A percentile compares a stretch with the other conserved stretches of the same genome.
phyloP scores from a whole-genome alignment of 208 protist species.

The Vickermania ingenoplastis region DNA sequence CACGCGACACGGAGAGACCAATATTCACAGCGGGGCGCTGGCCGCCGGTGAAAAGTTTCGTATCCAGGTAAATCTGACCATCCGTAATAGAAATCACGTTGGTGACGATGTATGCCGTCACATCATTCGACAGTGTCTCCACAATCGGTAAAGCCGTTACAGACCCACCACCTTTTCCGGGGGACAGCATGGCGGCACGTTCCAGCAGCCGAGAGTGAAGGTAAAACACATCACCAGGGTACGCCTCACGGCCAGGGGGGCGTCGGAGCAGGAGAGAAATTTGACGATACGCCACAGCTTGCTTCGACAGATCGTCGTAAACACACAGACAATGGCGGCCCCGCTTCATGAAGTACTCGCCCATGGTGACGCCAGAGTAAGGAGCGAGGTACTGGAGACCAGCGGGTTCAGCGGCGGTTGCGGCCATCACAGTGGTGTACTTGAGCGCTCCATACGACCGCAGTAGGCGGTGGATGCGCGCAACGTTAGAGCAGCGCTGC shows the following conservation, averaged over 20 bases:
- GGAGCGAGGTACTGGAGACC: constrained; percentile 89
- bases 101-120: constrained; percentile 92
- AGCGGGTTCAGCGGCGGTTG: constrained; percentile 85
- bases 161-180: constrained; percentile 73
- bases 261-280: constrained; percentile 90
- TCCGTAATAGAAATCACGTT: constrained; percentile 95
- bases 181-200: constrained; percentile 85
- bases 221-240: constrained; percentile 94
- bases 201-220: constrained; percentile 91
- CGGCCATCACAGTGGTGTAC: constrained; percentile 88
- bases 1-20: constrained; percentile 91
- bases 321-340: constrained; percentile 89
- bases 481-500: constrained; percentile 91
- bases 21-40: constrained; percentile 92
- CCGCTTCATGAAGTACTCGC: constrained; percentile 91
- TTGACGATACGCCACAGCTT: constrained; percentile 92
- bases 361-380: constrained; percentile 87
- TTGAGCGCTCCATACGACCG: constrained; percentile 75
- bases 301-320: constrained; percentile 93
- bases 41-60: constrained; percentile 90
- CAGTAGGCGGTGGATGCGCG: constrained; percentile 80
- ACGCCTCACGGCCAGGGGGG: constrained; percentile 88
- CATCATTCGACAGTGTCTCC: constrained; percentile 91
- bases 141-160: constrained; percentile 90
- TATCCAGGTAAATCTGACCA: constrained; percentile 93